Conservation (phyloP, 352 stramenopile genomes). For the Phytophthora nicotianae region DNA sequence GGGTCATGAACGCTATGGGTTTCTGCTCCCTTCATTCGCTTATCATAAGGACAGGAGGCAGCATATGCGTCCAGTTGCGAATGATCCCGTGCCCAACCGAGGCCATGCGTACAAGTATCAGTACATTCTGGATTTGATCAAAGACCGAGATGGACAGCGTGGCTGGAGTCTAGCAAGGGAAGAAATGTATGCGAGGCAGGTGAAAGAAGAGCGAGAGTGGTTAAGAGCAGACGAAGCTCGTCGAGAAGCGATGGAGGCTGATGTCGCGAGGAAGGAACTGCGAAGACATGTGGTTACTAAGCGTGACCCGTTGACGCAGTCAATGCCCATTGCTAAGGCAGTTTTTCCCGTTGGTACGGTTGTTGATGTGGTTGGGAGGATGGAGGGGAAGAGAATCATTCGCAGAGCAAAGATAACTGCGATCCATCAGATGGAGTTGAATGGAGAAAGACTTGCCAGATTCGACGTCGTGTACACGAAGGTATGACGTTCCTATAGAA, state of each 20-base stretch:
- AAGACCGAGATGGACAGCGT: constrained; percentile 61
- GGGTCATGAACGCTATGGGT: constrained; percentile 58
- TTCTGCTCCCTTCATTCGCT: constrained; percentile 53
- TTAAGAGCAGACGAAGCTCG: constrained; percentile 19
- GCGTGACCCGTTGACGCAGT: constrained; percentile 13
- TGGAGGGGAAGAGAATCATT: constrained; percentile 26
- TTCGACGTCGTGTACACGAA: constrained; percentile 59
- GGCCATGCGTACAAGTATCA: constrained; percentile 78
- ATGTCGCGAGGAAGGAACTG: constrained; percentile 30
- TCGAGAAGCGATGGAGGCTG: constrained; percentile 26
- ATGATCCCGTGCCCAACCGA: constrained; percentile 40
- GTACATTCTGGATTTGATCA: constrained; percentile 69
- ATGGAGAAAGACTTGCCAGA: constrained; percentile 24
- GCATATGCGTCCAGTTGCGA: constrained; percentile 60
- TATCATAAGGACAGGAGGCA: constrained; percentile 46
- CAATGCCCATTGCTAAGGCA: constrained; percentile 39
- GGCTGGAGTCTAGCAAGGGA: constrained; percentile 65
- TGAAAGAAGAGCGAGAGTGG: constrained; percentile 27
- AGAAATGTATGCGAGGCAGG: constrained; percentile 23
- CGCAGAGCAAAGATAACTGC: constrained; percentile 37
- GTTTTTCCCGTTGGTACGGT: constrained; percentile 49
- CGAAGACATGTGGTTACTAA: constrained; percentile 18
- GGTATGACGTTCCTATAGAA: constrained; percentile 15
- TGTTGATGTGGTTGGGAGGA: constrained; percentile 38
- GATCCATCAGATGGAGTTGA: constrained; percentile 31